These are phyloP conservation scores for Diaporthe australafricana DNA, from an alignment of 2,329 filamentous ascomycete genomes.

Conservation along the genomic window DNA sequence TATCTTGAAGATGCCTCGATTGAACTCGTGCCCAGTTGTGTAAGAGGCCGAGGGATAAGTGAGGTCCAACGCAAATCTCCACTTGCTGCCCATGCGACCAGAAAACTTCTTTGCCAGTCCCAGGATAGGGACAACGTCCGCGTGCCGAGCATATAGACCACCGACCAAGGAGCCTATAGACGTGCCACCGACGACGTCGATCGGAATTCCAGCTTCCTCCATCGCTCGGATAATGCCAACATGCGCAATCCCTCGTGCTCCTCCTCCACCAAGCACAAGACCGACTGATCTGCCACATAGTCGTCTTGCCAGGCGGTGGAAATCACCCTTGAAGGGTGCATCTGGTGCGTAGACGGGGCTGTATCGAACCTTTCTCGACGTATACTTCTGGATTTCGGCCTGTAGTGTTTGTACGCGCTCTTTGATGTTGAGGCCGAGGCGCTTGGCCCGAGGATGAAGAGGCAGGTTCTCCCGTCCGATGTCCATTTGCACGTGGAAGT, in stretches of 20 bases:
- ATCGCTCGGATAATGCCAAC: slow-evolving; percentile 94
- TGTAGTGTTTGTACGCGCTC: slow-evolving; percentile 94
- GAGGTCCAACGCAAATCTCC: slow-evolving; percentile 96
- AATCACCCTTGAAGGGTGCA: slow-evolving; percentile 94
- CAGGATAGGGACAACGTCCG: slow-evolving; percentile 96
- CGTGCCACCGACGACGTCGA: slow-evolving; percentile 94
- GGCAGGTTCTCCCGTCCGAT: slow-evolving; percentile 83
- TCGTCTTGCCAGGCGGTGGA: slow-evolving; percentile 89
- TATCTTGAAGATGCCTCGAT: slow-evolving; percentile 97
- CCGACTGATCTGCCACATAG: slow-evolving; percentile 96
- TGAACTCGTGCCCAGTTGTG: slow-evolving; percentile 98
- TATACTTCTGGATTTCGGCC: slow-evolving; percentile 98
- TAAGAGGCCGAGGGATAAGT: slow-evolving; percentile 98
- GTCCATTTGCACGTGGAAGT: slow-evolving; percentile 97
- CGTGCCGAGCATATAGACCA: slow-evolving; percentile 93
- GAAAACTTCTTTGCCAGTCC: slow-evolving; percentile 97
- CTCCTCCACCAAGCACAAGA: slow-evolving; percentile 92
- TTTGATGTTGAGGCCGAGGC: slow-evolving; percentile 87
- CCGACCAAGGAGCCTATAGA: slow-evolving; percentile 97
- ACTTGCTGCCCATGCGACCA: slow-evolving; percentile 98
- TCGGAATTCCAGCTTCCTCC: slow-evolving; percentile 95
- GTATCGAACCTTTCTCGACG: slow-evolving; percentile 89
- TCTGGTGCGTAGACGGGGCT: slow-evolving; percentile 91
- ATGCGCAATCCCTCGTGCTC: slow-evolving; percentile 90
- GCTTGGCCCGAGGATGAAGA: slow-evolving; percentile 78